Base-by-base conservation (phyloP, 345 rosid genomes). In the Aethionema arabicum region DNA sequence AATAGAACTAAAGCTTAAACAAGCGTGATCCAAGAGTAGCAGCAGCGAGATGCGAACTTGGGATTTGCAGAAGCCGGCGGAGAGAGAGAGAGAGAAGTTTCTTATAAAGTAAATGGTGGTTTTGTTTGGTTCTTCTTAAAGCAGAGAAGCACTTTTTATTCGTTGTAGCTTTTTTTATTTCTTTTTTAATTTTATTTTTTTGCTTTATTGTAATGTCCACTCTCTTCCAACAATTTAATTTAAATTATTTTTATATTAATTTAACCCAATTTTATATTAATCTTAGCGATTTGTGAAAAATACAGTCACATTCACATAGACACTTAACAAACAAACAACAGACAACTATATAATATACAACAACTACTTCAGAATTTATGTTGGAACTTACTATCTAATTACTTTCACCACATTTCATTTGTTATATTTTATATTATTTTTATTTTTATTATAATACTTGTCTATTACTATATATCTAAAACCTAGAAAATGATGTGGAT, bases 261-360 rank as follows among this genome's bases (percentile, higher is more conserved):
- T 21, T 21, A 21, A 21, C 1, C 27, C 2, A 21, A 21, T 21
- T 21, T 21, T 21, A 21, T 21, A 21, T 63, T 63, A 54, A 54
- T 49, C 45, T 70, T 49, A 4, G 45, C 32, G 0, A 69, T 31
- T 52, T 70, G 74, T 70, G 69, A 63, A 70, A 33, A 38, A 69
- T 16, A 70, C 74, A 70, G 74, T 70, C 74, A 63, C 68, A 27
- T 49, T 12, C 74, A 69, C 74, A 61, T 62, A 46, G 10, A 21
- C 27, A 21, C 27, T 21, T 21, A 21, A 21, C 27, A 21, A 21
- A 21, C 27, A 21, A 21, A 21, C 27, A 21, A 21, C 27, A 21
- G 27, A 21, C 27, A 21, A 21, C 27, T 21, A 21, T 21, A 21
- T 21, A 21, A 21, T 21, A 21, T 21, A 21, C 27, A 21, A 21